Percentiles rank a stretch among this genome's conserved stretches.
phyloP scores from a whole-genome alignment of 176 grass and related monocot species.

The Echinochloa phyllopogon region DNA sequence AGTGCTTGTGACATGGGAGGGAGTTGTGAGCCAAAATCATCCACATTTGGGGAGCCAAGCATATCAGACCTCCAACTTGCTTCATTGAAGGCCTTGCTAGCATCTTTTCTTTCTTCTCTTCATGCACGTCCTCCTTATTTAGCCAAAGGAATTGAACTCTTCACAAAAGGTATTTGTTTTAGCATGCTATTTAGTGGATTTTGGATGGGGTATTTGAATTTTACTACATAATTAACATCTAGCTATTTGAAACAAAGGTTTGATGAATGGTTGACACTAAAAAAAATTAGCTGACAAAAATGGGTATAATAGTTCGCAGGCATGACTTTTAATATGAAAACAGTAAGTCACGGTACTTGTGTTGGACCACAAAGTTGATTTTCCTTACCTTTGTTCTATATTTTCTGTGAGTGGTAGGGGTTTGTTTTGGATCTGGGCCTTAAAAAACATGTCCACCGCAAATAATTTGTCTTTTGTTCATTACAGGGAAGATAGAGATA shows the following conservation, averaged over 20 bases:
- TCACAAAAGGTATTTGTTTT: constrained; percentile 71
- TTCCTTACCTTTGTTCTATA: neutral
- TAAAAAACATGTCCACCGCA: neutral
- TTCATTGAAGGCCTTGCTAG: constrained; percentile 72
- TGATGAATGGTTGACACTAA: constrained; percentile 1
- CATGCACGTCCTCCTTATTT: constrained; percentile 69
- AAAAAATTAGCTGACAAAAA: neutral
- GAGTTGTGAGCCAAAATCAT: constrained; percentile 44
- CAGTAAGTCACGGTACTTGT: neutral
- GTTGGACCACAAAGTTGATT: neutral
- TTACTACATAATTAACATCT: constrained; percentile 7
- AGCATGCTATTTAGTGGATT: neutral
- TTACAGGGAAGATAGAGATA: constrained; percentile 81
- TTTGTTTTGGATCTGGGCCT: neutral
- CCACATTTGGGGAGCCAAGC: constrained; percentile 43
- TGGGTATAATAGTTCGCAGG: neutral
- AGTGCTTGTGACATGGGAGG: constrained; percentile 51
- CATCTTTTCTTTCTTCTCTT: constrained; percentile 75
- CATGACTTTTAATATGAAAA: neutral
- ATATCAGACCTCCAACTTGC: constrained; percentile 62
- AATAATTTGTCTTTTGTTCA: constrained; percentile 34
- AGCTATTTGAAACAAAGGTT: constrained; percentile 16
- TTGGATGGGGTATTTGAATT: neutral
- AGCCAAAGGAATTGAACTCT: constrained; percentile 75
- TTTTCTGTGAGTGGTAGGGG: neutral